Evolutionary conservation across 2,329 filamentous ascomycete genomes (phyloP).

Genomic region (Aspergillus calidoustus): DNA sequence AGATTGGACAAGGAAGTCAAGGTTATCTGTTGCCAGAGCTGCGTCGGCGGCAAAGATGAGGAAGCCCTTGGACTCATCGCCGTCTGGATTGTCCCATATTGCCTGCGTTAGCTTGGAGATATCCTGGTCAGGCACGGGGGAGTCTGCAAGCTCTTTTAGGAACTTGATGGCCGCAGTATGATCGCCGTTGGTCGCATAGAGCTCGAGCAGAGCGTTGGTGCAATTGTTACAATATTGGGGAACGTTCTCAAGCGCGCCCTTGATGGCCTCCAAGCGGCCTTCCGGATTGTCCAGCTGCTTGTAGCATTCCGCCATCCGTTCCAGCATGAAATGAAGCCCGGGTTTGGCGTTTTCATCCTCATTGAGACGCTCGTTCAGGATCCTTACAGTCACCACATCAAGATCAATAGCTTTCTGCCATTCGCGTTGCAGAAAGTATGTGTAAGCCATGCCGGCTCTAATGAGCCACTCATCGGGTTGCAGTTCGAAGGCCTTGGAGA

Average conservation of each 20-base stretch:
- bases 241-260: not conserved
- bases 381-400: constrained; percentile 22
- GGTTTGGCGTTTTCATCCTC: not conserved
- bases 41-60: not conserved
- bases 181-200: not conserved
- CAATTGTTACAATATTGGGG: constrained; percentile 8
- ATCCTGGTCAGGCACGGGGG: constrained; percentile 2
- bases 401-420: constrained; percentile 25
- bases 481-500: constrained; percentile 9
- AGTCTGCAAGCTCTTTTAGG: not conserved
- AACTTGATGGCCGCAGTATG: constrained; percentile 9
- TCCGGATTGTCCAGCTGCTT: constrained; percentile 4
- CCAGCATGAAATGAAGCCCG: not conserved
- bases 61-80: not conserved
- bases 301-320: constrained; percentile 8
- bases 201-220: constrained; percentile 5
- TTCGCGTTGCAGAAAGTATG: not conserved
- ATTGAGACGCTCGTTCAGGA: constrained; percentile 21
- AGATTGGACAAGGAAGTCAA: constrained; percentile 8
- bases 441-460: constrained; percentile 4
- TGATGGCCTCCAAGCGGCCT: not conserved
- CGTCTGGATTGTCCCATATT: not conserved
- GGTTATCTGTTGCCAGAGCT: constrained; percentile 5
- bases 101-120: not conserved
- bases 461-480: not conserved